phyloP scores from a whole-genome alignment of 768 basidiomycete species.

The Tulasnella sp. region DNA sequence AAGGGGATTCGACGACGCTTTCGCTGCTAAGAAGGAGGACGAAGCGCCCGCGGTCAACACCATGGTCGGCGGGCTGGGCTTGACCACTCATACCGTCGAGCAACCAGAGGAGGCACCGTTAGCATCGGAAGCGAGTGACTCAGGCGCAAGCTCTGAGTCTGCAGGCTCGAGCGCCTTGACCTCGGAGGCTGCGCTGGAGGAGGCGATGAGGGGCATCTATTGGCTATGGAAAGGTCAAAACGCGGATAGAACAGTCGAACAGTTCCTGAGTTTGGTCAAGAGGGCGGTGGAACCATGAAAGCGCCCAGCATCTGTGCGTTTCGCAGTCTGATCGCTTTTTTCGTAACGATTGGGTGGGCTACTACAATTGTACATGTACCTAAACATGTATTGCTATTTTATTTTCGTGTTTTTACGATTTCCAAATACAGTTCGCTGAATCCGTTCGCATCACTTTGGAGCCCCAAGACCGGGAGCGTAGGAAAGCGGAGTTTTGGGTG shows the following conservation, averaged over 20 bases:
- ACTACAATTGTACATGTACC: not conserved
- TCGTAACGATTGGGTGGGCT: not conserved
- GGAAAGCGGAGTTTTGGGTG: not conserved
- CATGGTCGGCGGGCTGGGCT: not conserved
- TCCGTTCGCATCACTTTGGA: not conserved
- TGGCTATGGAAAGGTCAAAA: slow-evolving; percentile 26
- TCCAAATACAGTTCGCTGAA: not conserved
- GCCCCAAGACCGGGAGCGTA: not conserved
- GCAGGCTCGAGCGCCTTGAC: not conserved
- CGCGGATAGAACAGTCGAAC: not conserved
- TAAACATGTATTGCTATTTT: slow-evolving; percentile 7
- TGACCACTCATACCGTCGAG: not conserved
- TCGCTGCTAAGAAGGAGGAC: not conserved
- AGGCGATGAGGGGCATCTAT: slow-evolving; percentile 24
- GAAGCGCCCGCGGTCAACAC: too few species aligned
- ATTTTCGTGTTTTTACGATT: not conserved
- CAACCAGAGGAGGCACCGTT: not conserved
- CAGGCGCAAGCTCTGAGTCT: not conserved
- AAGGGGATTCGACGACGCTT: slow-evolving; percentile 26
- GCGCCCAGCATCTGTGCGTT: too few species aligned
- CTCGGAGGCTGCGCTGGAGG: slow-evolving; percentile 21
- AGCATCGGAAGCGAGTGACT: slow-evolving; percentile 7
- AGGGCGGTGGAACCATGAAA: slow-evolving; percentile 13
- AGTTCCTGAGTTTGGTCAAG: slow-evolving; percentile 24
- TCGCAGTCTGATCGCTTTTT: too few species aligned